Evolutionary conservation across 1,284 basidiomycete genomes (phyloP).

Genomic region (Peniophora sp.): DNA sequence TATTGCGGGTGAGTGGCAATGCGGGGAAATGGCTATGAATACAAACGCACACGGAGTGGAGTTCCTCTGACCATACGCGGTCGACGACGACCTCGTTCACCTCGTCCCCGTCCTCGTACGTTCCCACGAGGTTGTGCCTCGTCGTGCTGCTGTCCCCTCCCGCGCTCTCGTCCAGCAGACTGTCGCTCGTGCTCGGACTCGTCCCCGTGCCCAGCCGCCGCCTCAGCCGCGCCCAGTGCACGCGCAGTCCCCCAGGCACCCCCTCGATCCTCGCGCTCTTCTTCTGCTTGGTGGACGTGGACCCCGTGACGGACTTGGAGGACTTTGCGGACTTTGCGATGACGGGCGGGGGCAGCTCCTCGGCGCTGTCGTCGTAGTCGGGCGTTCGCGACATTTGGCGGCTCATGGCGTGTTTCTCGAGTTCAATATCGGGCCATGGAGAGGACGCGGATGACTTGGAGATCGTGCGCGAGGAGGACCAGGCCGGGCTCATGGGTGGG

Average conservation of each 20-base stretch:
- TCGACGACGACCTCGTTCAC: conserved; percentile 71
- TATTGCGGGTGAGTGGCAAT: conserved; percentile 17
- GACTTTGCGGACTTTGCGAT: neutral
- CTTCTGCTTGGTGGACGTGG: conserved; percentile 10
- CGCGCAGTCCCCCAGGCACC: conserved; percentile 19
- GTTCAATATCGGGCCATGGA: no score
- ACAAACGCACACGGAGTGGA: conserved; percentile 15
- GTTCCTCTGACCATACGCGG: conserved; percentile 53
- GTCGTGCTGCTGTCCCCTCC: conserved; percentile 20
- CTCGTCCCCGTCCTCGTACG: conserved; percentile 23
- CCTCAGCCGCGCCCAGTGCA: conserved; percentile 35
- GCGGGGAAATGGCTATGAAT: no score
- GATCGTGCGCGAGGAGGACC: no score
- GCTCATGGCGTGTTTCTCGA: no score
- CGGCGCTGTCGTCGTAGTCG: neutral
- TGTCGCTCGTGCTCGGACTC: conserved; percentile 33
- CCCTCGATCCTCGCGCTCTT: conserved; percentile 28
- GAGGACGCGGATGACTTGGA: no score
- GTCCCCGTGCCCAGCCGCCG: conserved; percentile 34
- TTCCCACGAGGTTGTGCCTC: neutral
- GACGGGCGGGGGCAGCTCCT: conserved; percentile 9
- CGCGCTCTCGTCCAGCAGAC: conserved; percentile 28
- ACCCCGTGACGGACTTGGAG: conserved; percentile 4
- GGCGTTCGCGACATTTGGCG: no score
- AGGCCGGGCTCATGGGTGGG: no score